Base-by-base conservation (phyloP, 176 grass and related monocot species). In the Alopecurus myosuroides region DNA sequence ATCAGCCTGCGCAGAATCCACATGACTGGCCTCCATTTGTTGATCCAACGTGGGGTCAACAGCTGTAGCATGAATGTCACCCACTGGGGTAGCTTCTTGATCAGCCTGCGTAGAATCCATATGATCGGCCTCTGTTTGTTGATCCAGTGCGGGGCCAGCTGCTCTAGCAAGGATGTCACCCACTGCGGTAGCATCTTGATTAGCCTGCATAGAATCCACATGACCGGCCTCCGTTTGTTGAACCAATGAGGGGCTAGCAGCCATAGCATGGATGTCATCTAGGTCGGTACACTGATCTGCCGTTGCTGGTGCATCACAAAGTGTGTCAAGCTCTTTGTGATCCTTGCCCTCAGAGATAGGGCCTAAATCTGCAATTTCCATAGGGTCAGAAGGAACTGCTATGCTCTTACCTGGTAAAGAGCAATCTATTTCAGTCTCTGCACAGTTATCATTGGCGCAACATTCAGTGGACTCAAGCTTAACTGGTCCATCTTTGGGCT, bases 371-470 rank as follows among this genome's bases (percentile, higher is more conserved):
- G 88, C 76, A 53, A n/a, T 57, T 48, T 78, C 75, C 20, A 20
- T 75, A 36, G 40, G 13, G 8, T 58, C 58, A 74, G 58, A 79
- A 69, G 55, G 25, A 77, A 64, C 22, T 74, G 67, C 64, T 77
- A 33, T 31, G 74, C 50, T 86, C 49, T 76, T 53, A 45, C 77
- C 66, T 40, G 26, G 70, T 57, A 18, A 78, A 83, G 82, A 36
- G 56, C 30, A 71, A 80, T 86, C 81, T 50, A 45, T 29, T 81
- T 17, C 86, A 53, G 78, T 58, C 74, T 86, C 58, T 31, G 17
- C 61, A 28, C 6, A 48, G 65, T 49, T 86, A 53, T 79, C 74
- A 66, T 29, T 9, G 33, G 51, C 45, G 67, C 5, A 11, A 74
- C 4, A 71, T 55, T 82, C 79, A 70, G 66, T 48, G 55, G 28